Conservation (phyloP, 106 monocot genomes). For the Allium fistulosum region DNA sequence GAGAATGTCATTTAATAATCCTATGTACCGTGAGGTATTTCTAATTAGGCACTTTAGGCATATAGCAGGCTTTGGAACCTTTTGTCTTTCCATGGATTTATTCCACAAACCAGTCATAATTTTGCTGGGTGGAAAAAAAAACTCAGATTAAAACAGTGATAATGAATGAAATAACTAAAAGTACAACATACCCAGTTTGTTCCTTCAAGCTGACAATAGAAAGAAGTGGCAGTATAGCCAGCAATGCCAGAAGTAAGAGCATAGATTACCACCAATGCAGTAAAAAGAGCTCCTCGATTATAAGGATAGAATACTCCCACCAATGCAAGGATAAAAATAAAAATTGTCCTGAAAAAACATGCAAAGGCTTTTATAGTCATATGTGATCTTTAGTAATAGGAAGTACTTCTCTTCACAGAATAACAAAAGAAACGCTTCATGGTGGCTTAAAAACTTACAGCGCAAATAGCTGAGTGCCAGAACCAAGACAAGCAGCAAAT, state of each 20-base stretch:
- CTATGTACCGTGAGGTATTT: too few relatives aligned
- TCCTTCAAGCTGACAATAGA: slow-evolving; percentile 23
- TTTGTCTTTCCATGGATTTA: too few relatives aligned
- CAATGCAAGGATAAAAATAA: slow-evolving; percentile 14
- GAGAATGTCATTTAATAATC: too few relatives aligned
- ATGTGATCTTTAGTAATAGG: not conserved
- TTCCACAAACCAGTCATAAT: too few relatives aligned
- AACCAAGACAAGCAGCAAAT: slow-evolving; percentile 66
- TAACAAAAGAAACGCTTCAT: too few relatives aligned
- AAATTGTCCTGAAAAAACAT: slow-evolving; percentile 11
- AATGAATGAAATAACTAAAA: not conserved
- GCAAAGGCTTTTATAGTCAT: not conserved
- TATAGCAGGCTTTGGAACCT: too few relatives aligned
- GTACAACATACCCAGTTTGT: slow-evolving; percentile 17
- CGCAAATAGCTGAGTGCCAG: slow-evolving; percentile 74
- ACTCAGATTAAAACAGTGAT: not conserved
- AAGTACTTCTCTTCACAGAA: not conserved
- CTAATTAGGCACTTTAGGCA: too few relatives aligned
- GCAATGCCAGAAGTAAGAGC: slow-evolving; percentile 23
- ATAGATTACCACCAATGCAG: slow-evolving; percentile 21
- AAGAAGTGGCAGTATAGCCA: slow-evolving; percentile 18
- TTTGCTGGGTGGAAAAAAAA: not conserved
- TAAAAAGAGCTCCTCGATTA: slow-evolving; percentile 24
- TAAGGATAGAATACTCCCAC: slow-evolving; percentile 24
- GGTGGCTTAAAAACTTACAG: slow-evolving; percentile 30